These are phyloP conservation scores for Pestalotiopsis sp. DNA, from an alignment of 2,329 filamentous ascomycete genomes.

Conservation along the genomic window DNA sequence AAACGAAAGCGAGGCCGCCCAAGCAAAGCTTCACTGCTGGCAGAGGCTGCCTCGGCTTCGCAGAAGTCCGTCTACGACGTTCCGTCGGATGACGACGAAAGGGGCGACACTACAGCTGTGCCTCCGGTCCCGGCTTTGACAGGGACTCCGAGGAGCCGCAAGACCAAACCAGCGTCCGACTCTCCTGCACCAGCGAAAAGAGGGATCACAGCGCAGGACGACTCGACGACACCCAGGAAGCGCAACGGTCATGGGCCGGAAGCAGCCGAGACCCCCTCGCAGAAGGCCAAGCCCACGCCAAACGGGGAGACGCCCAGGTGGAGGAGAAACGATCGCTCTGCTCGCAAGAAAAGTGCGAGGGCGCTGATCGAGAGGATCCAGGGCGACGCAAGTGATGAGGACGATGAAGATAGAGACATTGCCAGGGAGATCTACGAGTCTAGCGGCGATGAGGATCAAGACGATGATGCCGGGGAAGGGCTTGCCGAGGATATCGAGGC, in stretches of 20 bases:
- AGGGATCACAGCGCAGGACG: neutral
- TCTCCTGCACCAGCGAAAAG: neutral
- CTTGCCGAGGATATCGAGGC: conserved; percentile 17
- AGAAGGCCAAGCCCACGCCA: conserved; percentile 13
- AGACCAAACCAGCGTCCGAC: neutral
- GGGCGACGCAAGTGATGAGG: conserved; percentile 68
- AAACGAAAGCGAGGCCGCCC: conserved; percentile 12
- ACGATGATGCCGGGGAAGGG: conserved; percentile 27
- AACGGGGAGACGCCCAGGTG: conserved; percentile 61
- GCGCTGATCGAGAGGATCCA: conserved; percentile 58
- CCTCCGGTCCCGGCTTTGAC: neutral
- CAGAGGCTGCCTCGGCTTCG: neutral
- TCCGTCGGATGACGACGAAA: conserved; percentile 10
- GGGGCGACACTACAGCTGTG: neutral
- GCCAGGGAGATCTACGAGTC: conserved; percentile 63
- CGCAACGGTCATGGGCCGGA: conserved; percentile 3
- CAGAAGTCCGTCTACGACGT: conserved; percentile 12
- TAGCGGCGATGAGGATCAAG: conserved; percentile 23
- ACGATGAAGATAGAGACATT: conserved; percentile 70
- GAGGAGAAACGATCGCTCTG: conserved; percentile 77
- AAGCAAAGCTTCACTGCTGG: conserved; percentile 2
- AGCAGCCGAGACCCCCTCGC: conserved; percentile 24
- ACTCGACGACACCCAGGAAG: neutral
- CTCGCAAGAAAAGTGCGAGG: conserved; percentile 17
- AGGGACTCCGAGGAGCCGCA: neutral